Evolutionary conservation across 2,329 filamentous ascomycete species (phyloP).

Genomic region (Endothia cerciana): DNA sequence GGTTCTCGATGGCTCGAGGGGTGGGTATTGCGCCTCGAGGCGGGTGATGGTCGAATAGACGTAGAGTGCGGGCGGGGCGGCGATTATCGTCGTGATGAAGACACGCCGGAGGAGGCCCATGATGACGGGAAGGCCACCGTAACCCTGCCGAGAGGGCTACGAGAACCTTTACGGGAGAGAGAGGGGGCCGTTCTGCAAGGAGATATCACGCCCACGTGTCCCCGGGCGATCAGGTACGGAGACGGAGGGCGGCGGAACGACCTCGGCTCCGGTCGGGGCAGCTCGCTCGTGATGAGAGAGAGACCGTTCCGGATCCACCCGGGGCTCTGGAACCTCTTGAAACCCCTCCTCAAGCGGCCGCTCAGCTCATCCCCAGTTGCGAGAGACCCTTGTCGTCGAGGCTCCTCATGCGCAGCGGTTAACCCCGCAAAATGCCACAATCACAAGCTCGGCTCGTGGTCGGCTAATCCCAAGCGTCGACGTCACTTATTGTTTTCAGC

Average conservation of each 20-base stretch:
- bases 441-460: slow-evolving; percentile 29
- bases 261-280: slow-evolving; percentile 15
- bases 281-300: neutral
- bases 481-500: slow-evolving; percentile 24
- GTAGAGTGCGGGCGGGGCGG: neutral
- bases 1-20: neutral
- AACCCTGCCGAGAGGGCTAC: too few relatives aligned
- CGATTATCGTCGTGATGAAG: neutral
- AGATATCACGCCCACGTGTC: too few relatives aligned
- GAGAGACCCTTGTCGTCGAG: neutral
- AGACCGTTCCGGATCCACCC: slow-evolving; percentile 1
- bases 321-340: neutral
- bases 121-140: too few relatives aligned
- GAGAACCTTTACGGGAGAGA: too few relatives aligned
- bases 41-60: neutral
- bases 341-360: too few relatives aligned
- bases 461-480: slow-evolving; percentile 29
- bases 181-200: too few relatives aligned
- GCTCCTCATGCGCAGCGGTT: neutral
- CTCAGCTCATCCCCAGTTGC: neutral
- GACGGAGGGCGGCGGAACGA: neutral
- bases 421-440: slow-evolving; percentile 23
- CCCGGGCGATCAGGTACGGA: neutral
- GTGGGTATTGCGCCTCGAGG: neutral
- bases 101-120: neutral